Base-by-base conservation (phyloP, 495 filamentous ascomycete genomes). In the Aspergillus cavernicola region DNA sequence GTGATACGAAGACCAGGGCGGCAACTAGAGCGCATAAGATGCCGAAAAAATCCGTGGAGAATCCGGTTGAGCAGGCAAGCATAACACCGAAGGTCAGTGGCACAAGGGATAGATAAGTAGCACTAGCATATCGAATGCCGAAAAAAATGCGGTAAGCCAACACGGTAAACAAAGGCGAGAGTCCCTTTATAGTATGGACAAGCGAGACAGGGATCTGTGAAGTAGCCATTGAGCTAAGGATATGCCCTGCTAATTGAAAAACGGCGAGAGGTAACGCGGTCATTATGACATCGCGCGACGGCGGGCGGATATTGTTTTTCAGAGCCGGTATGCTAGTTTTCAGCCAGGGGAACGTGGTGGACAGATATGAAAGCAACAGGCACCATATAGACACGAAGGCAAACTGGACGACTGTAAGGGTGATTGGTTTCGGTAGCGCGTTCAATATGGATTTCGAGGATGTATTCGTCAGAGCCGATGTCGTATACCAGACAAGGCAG, bases 151-250 rank as follows among this genome's bases (percentile, higher is more conserved):
- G 86, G 69, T 97, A 97, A 29, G 95, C 93, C 13, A 96, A 66
- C 47, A 99, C 93, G 0, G 93, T 97, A 64, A 97, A 92, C 22
- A 99, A 79, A 2, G 93, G 93, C 1, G 95, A 97, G 38, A 99
- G 85, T n/a, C 93, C 95, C 73, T 99, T 99, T 67, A 99, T 97
- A 1, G 95, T 97, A 71, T 99, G 93, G 15, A 99, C 93, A 35
- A 99, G 78, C 18, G 92, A 96, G 8, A 99, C 93, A 5, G 95
- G 91, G 35, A 97, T 97, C 56, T 91, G 88, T 37, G 88, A 84
- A 43, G 90, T 99, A 12, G 93, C 92, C 61, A 90, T 95, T 7
- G 91, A 95, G 62, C 85, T 92, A 9, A 96, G 75, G 37, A 99
- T 89, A 69, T 97, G 95, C 13, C 95, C 93, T 4, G 86, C 86